Evolutionary conservation across 2,329 filamentous ascomycete genomes (phyloP).

Genomic region (Pseudopyricularia javanii): DNA sequence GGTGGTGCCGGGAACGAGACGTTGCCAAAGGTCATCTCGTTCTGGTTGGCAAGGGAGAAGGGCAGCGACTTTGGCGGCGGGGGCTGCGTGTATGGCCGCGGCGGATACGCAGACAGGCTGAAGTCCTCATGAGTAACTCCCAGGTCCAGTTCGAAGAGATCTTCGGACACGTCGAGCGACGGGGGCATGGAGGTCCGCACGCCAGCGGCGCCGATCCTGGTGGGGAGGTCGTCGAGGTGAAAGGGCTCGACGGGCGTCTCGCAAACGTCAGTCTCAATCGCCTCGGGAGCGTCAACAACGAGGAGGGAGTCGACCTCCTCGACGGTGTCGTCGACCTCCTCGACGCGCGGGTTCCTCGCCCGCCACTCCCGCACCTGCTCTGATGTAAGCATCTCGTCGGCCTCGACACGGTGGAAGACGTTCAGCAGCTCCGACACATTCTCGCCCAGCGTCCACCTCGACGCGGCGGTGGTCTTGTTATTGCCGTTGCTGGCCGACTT

Average conservation of each 20-base stretch:
- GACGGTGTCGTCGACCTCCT: constrained; percentile 3
- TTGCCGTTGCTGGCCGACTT: constrained; percentile 9
- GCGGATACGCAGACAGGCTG: neutral
- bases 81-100: neutral
- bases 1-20: constrained; percentile 18
- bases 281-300: constrained; percentile 13
- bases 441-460: constrained; percentile 41
- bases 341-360: constrained; percentile 22
- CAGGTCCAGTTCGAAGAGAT: constrained; percentile 8
- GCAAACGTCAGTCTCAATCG: constrained; percentile 16
- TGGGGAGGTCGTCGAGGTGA: constrained; percentile 33
- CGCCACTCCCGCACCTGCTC: constrained; percentile 30
- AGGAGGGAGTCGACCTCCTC: neutral
- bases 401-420: constrained; percentile 42
- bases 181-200: constrained; percentile 14
- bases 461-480: constrained; percentile 11
- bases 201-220: constrained; percentile 26
- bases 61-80: neutral
- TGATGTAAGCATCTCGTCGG: constrained; percentile 46
- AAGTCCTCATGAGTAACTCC: neutral
- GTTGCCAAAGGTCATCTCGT: constrained; percentile 9
- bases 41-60: neutral
- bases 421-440: constrained; percentile 46
- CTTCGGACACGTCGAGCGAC: constrained; percentile 14
- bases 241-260: constrained; percentile 35